Percentiles rank a stretch among this genome's conserved stretches.
Conservation (phyloP, 2,329 filamentous ascomycete genomes). For the Cladosporium sp. region DNA sequence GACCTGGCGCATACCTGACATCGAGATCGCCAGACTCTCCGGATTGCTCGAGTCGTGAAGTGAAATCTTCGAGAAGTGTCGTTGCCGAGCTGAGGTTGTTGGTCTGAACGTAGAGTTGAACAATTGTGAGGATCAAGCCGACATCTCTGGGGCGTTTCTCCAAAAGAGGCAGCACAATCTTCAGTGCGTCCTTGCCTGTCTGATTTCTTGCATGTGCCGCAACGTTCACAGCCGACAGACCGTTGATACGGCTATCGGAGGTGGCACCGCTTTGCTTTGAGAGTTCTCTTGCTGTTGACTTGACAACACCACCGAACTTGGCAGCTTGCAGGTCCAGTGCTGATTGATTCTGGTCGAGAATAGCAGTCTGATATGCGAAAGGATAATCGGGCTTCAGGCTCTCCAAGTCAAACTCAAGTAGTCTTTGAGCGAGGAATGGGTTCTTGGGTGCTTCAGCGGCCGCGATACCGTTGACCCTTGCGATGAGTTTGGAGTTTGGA, state of each 20-base stretch:
- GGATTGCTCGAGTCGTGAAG: constrained; percentile 65
- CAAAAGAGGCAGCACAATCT: constrained; percentile 63
- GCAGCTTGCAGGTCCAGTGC: constrained; percentile 62
- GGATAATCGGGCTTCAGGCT: constrained; percentile 58
- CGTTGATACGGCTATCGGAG: constrained; percentile 41
- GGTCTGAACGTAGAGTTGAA: constrained; percentile 73
- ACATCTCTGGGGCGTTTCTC: constrained; percentile 74
- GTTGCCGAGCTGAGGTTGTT: constrained; percentile 71
- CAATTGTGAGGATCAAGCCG: constrained; percentile 71
- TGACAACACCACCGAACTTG: constrained; percentile 63
- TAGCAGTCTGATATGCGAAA: constrained; percentile 66
- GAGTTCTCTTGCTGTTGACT: constrained; percentile 50
- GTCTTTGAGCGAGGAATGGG: constrained; percentile 63
- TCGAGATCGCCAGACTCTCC: constrained; percentile 53
- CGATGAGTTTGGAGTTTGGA: constrained; percentile 61
- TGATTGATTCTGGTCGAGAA: constrained; percentile 60
- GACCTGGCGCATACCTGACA: constrained; percentile 75
- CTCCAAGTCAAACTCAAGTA: constrained; percentile 53
- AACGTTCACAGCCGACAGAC: constrained; percentile 63
- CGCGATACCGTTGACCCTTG: constrained; percentile 61
- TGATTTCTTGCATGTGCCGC: constrained; percentile 66
- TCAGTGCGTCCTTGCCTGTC: constrained; percentile 64
- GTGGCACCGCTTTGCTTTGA: constrained; percentile 43
- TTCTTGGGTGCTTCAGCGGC: constrained; percentile 48
- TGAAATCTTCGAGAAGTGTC: constrained; percentile 69